Conservation (phyloP, 306 rosid genomes). For the Acmispon strigosus region DNA sequence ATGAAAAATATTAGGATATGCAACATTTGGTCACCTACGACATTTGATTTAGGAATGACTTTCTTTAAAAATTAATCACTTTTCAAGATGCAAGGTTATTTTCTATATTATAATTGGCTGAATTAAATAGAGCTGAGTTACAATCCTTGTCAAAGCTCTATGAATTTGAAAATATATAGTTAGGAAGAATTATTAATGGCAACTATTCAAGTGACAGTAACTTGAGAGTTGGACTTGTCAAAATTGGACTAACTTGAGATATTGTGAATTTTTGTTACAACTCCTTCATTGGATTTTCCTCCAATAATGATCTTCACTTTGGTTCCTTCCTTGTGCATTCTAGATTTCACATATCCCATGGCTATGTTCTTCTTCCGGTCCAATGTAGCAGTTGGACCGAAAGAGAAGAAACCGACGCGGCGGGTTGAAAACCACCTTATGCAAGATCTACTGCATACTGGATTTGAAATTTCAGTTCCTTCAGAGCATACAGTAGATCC, state of each 20-base stretch:
- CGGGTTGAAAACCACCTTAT: too few relatives aligned
- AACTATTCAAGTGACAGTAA: not conserved
- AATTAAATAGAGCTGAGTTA: not conserved
- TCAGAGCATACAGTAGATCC: constrained; percentile 80
- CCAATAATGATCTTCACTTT: constrained; percentile 79
- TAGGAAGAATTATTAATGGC: not conserved
- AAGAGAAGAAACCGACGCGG: constrained; percentile 85
- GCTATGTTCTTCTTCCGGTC: constrained; percentile 94
- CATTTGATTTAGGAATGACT: not conserved
- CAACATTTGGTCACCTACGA: not conserved
- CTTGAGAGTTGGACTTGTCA: too few relatives aligned
- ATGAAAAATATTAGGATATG: too few relatives aligned
- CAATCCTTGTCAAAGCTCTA: not conserved
- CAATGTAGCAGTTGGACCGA: constrained; percentile 96
- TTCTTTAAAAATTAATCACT: not conserved
- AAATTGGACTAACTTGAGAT: too few relatives aligned
- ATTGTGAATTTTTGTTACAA: constrained; percentile 79
- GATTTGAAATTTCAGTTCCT: constrained; percentile 96
- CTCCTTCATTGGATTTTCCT: constrained; percentile 88
- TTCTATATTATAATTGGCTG: not conserved
- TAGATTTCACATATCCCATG: constrained; percentile 96
- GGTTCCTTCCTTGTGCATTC: constrained; percentile 91
- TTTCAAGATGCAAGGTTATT: not conserved
- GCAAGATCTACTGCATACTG: too few relatives aligned
- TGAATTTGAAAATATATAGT: not conserved